phyloP scores from a whole-genome alignment of 2,329 filamentous ascomycete genomes.

The Claviceps spartinae region DNA sequence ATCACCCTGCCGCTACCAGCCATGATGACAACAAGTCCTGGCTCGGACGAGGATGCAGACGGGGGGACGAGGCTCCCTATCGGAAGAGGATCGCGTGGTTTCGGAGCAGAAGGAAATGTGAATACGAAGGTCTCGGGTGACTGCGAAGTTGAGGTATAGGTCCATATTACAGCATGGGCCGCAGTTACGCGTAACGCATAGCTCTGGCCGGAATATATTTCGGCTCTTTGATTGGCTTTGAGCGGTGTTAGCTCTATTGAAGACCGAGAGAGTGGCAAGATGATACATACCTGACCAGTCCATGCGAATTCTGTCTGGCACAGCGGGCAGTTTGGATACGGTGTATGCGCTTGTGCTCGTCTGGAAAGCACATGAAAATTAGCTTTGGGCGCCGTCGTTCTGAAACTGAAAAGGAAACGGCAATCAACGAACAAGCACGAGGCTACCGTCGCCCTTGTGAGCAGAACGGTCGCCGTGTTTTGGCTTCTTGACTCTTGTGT shows the following conservation, averaged over 20 bases:
- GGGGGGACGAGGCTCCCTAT: constrained; percentile 72
- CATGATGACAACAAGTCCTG: constrained; percentile 77
- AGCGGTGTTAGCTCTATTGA: not conserved
- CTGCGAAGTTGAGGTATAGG: constrained; percentile 56
- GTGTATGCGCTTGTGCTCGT: constrained; percentile 75
- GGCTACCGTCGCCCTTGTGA: constrained; percentile 53
- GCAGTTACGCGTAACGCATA: constrained; percentile 73
- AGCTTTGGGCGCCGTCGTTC: not conserved
- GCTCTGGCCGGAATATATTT: constrained; percentile 49
- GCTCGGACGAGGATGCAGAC: constrained; percentile 63
- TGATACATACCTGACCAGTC: constrained; percentile 49
- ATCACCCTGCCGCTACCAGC: constrained; percentile 72
- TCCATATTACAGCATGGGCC: constrained; percentile 79
- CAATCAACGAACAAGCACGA: constrained; percentile 12
- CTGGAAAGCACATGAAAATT: constrained; percentile 27
- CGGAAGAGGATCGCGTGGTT: constrained; percentile 58
- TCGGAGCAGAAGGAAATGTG: constrained; percentile 59
- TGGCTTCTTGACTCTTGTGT: constrained; percentile 47
- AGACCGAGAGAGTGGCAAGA: not conserved
- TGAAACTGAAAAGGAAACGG: constrained; percentile 12
- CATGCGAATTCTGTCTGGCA: constrained; percentile 63
- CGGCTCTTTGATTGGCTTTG: constrained; percentile 50
- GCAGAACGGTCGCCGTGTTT: constrained; percentile 46
- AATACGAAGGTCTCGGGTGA: constrained; percentile 71
- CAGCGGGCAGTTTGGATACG: constrained; percentile 69